phyloP scores from a whole-genome alignment of 1,139 yeast species.

The Kluyveromyces sp. region DNA sequence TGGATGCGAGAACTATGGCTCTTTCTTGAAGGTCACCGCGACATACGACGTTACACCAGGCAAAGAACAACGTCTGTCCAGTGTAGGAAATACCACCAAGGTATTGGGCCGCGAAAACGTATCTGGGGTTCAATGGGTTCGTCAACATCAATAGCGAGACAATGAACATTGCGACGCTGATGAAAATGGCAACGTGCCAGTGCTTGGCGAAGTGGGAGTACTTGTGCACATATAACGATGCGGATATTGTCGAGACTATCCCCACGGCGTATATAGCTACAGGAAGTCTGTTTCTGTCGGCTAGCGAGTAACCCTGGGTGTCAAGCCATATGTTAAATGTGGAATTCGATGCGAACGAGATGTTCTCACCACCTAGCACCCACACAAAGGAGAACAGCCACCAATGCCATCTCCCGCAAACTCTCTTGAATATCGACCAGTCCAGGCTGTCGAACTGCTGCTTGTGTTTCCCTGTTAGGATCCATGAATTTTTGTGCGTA shows the following conservation, averaged over 20 bases:
- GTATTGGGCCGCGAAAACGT: conserved; percentile 48
- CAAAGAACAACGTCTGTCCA: conserved; percentile 51
- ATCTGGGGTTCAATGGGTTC: conserved; percentile 32
- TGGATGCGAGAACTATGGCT: conserved; percentile 50
- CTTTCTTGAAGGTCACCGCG: conserved; percentile 48
- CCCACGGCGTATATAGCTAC: conserved; percentile 53
- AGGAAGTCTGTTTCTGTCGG: conserved; percentile 46
- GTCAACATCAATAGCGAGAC: conserved; percentile 39
- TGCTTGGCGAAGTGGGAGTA: conserved; percentile 37
- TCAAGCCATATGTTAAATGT: conserved; percentile 47
- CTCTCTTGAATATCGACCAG: conserved; percentile 40
- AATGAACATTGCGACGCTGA: conserved; percentile 35
- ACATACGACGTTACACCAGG: conserved; percentile 55
- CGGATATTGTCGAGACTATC: conserved; percentile 38
- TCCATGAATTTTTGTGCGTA: conserved; percentile 1
- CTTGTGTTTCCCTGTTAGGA: conserved; percentile 3
- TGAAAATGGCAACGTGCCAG: conserved; percentile 42
- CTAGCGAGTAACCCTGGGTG: conserved; percentile 37
- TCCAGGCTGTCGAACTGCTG: conserved; percentile 33
- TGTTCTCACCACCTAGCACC: conserved; percentile 55
- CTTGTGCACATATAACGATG: conserved; percentile 42
- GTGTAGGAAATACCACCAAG: conserved; percentile 47
- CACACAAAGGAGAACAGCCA: conserved; percentile 47
- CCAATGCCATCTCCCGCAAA: conserved; percentile 52
- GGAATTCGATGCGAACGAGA: conserved; percentile 45